These are phyloP conservation scores for Parasarocladium wereldwijsianum DNA, from an alignment of 2,329 filamentous ascomycete genomes.

Conservation along the genomic window DNA sequence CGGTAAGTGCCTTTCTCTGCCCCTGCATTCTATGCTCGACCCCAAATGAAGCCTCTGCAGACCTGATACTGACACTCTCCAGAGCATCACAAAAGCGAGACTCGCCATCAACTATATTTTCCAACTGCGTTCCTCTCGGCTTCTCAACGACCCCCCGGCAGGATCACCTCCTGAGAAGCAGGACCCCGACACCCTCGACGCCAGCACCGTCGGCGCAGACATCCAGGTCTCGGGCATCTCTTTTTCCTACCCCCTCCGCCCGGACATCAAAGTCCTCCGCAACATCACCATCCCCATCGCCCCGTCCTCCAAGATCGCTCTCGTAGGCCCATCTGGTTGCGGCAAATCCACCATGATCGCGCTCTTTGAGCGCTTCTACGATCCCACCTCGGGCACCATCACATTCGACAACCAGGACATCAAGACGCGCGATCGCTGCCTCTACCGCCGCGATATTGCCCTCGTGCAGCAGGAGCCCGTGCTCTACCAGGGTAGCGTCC, in stretches of 20 bases:
- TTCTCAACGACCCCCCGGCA: slow-evolving; percentile 17
- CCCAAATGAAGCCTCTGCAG: no score
- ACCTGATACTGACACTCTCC: no score
- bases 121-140: slow-evolving; percentile 18
- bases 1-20: slow-evolving; percentile 10
- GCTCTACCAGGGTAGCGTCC: slow-evolving; percentile 34
- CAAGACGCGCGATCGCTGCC: slow-evolving; percentile 13
- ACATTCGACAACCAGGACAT: slow-evolving; percentile 15
- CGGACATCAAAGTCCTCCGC: slow-evolving; percentile 19
- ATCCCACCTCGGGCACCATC: slow-evolving; percentile 17
- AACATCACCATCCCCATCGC: slow-evolving; percentile 24
- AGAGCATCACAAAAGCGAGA: slow-evolving; percentile 33
- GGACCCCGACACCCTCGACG: background rate
- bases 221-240: slow-evolving; percentile 33
- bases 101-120: slow-evolving; percentile 34
- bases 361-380: slow-evolving; percentile 30
- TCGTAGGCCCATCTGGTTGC: slow-evolving; percentile 43
- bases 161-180: background rate
- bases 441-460: slow-evolving; percentile 20
- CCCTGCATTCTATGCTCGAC: background rate
- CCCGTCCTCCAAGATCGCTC: slow-evolving; percentile 33
- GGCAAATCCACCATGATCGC: slow-evolving; percentile 47
- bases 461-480: slow-evolving; percentile 27
- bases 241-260: slow-evolving; percentile 40
- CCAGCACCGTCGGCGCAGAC: slow-evolving; percentile 13